Evolutionary conservation across 352 stramenopile genomes (phyloP), one percentile per base, ranked within the genome.

Genomic region (Saprolegnia parasitica): DNA sequence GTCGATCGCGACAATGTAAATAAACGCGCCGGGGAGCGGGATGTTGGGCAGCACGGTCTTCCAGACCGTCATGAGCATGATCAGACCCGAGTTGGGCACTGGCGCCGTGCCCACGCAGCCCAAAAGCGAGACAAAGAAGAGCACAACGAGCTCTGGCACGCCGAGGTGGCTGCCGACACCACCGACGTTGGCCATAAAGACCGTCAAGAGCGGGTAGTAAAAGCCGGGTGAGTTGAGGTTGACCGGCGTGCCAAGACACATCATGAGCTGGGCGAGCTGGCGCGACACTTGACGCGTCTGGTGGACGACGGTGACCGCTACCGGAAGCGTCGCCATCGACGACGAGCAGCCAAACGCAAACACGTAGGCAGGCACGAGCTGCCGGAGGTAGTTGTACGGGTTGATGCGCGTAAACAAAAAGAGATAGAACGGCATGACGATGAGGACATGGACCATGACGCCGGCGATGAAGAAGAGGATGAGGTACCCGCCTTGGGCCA

Each of bases 41-140:
- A 39, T 50, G 8, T 23, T n/a, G 6, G 86, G 83, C 47, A 91
- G 83, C 32, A 77, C 73, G 23, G 91, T 89, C 55, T 80, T 82
- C 86, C 86, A 94, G 37, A 89, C 78, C 0, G 83, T 87, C 32
- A 77, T 81, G 46, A 91, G 74, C 66, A 92, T 85, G 11, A 84
- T 75, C 20, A 92, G 60, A 29, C 78, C 84, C 21, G 80, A 84
- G 11, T 70, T 65, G 0, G 86, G 83, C 20, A 93, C 75, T 0
- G 86, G 86, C 1, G 86, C 77, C 2, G 86, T 81, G 8, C 78
- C 81, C 46, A 91, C 56, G 9, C 82, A 76, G 47, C 81, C 83
- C 32, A 93, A 71, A 52, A 91, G 82, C n/a, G 65, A 71, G 10
- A 83, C 71, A 0, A 83, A 57, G 2, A 70, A 58, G 29, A 81